Base-by-base conservation (phyloP, 1,284 basidiomycete species). In the Cutaneotrichosporon arboriforme region DNA sequence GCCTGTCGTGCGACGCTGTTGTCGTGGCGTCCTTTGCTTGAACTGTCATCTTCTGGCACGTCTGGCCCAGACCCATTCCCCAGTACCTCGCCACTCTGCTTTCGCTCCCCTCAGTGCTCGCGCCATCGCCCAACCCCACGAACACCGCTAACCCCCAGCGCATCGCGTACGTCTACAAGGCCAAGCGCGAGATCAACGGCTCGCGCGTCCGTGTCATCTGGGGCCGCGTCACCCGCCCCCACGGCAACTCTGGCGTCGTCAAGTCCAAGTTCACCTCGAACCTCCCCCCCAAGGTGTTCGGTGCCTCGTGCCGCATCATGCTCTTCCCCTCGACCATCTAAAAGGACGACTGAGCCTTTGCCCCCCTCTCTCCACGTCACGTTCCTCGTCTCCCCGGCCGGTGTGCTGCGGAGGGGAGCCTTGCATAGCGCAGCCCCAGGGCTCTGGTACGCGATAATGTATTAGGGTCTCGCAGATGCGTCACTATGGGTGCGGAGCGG, bases 191-290 rank as follows among this genome's bases (percentile, higher is more conserved):
- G 78, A 83, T 93, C 63, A 85, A 87, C 76, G 91, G 92, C 60
- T 88, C 88, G 68, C 91, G 91, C 78, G 81, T 96, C 74, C 88
- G 92, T 66, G 90, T 97, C 63, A 93, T 97, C 81, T 97, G 92
- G 91, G 92, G 92, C 54, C 89, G 90, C 69, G 84, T 94, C 65
- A 90, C 91, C 61, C 87, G 90, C 73, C 82, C 90, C 69, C 91
- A 96, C 78, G 92, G 94, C 66, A 89, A 86, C 80, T 89, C 85
- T 64, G 96, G 94, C 74, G 91, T 92, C 68, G 94, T 97, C 73
- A 94, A 94, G 80, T 86, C 88, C 80, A 97, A 97, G 83, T 98
- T 98, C 85, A 81, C 82, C 66, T 84, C 85, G 73, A 98, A 98
- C 84, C 87, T 98, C 68, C 94, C 96, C 66, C 89, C 96, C 62